Percentiles rank a stretch among this genome's conserved stretches.
These are phyloP conservation scores for Syzygium grande DNA, from an alignment of 345 rosid species.

Conservation along the genomic window DNA sequence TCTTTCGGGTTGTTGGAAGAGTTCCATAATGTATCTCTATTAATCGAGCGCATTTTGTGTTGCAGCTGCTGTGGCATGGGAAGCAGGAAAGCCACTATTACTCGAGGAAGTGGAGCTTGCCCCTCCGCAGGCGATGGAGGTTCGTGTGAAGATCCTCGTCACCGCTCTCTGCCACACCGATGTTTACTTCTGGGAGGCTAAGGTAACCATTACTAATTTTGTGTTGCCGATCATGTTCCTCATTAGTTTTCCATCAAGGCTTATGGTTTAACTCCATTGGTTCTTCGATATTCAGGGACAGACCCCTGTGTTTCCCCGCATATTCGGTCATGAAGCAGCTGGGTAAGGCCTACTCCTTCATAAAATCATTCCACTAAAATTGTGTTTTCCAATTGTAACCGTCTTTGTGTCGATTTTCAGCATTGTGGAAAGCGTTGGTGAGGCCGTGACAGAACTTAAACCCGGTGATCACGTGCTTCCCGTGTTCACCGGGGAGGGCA, in stretches of 20 bases:
- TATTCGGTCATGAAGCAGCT: constrained; percentile 31
- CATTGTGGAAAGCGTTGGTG: constrained; percentile 29
- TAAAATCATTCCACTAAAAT: background rate
- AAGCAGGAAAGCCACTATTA: constrained; percentile 45
- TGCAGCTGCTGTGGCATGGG: constrained; percentile 45
- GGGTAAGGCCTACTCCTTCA: constrained; percentile 6
- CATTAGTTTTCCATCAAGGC: background rate
- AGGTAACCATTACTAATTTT: constrained; percentile 5
- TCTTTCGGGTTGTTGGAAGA: background rate
- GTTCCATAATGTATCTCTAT: background rate
- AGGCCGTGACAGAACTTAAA: constrained; percentile 22
- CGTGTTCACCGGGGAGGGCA: constrained; percentile 35
- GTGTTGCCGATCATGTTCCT: background rate
- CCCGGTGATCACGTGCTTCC: constrained; percentile 40
- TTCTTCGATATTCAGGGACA: constrained; percentile 13
- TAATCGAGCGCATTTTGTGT: background rate
- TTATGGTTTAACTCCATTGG: background rate
- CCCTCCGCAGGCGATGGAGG: constrained; percentile 37
- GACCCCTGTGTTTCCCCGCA: constrained; percentile 27
- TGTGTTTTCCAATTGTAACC: background rate
- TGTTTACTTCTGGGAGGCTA: constrained; percentile 49
- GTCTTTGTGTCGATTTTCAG: constrained; percentile 1
- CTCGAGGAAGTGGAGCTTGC: constrained; percentile 44
- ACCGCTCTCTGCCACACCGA: constrained; percentile 41
- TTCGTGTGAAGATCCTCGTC: constrained; percentile 28